Evolutionary conservation across 768 basidiomycete genomes (phyloP), one percentile per base, ranked within the genome.

Genomic region (Lactarius hengduanensis): DNA sequence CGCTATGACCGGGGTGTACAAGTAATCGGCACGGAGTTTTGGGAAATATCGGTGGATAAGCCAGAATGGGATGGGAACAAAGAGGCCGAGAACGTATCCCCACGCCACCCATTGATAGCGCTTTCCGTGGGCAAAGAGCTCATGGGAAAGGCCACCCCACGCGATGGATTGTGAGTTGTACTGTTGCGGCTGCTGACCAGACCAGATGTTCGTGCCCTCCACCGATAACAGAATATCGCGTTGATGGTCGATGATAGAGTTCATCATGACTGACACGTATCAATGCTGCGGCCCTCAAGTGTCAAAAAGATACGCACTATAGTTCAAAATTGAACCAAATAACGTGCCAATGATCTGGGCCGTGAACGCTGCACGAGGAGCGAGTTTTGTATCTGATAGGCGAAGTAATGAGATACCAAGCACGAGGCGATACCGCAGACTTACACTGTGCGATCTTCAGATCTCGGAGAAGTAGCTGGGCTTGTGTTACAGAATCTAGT

Each of bases 31-130:
- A 30, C 80, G 73, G 53, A 81, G 67, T 63, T 79, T 80, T 0
- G 83, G 83, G 76, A 75, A 82, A 63, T 73, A 77, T 50, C 76
- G 75, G 71, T 84, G 76, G 22, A 72, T 65, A 55, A 84, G 64
- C 82, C 81, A 84, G 80, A 84, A 84, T 0, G 84, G 84, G 45
- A 86, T 70, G 2, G 84, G 84, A 5, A 83, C 78, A 50, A 79
- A 73, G 63, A 86, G 79, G 10, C 84, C 84, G 56, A 84, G 70
- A 28, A 81, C 61, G 69, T 82, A 82, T 2, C 78, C 78, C 77
- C 78, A 79, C 2, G 83, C 78, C 43, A 84, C 82, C 74, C 82
- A 82, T 62, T 82, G 77, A 73, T 84, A 84, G 20, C 69, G 69
- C 61, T 66, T 65, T 13, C 67, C 69, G 18, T 16, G 2, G 9